Conservation (phyloP, 495 filamentous ascomycete species). For the Annulohypoxylon nitens region DNA sequence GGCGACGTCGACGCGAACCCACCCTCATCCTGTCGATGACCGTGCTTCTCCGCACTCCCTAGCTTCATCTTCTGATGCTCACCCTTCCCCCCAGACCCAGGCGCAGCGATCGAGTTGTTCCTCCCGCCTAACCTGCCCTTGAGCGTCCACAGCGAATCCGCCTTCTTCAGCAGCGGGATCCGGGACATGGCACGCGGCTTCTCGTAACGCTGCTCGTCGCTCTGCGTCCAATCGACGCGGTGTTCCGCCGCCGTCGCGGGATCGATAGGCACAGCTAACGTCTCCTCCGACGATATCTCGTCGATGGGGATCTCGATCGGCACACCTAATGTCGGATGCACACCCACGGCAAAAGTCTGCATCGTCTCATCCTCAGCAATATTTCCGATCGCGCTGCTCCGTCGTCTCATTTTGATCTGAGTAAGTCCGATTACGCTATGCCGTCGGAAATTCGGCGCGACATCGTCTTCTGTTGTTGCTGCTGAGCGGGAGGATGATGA, state of each 20-base stretch:
- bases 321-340: background rate
- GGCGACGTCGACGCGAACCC: slow-evolving; percentile 23
- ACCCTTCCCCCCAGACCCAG: background rate
- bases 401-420: background rate
- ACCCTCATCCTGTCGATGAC: slow-evolving; percentile 20
- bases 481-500: slow-evolving; percentile 7
- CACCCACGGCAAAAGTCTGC: background rate
- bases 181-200: slow-evolving; percentile 34
- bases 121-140: slow-evolving; percentile 46
- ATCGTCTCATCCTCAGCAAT: slow-evolving; percentile 31
- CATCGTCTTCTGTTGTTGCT: background rate
- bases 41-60: slow-evolving; percentile 21
- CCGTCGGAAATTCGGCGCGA: slow-evolving; percentile 2
- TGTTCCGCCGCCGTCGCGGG: slow-evolving; percentile 42
- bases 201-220: slow-evolving; percentile 52
- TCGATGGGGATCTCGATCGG: slow-evolving; percentile 15
- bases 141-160: slow-evolving; percentile 57
- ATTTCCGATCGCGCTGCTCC: slow-evolving; percentile 29
- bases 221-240: slow-evolving; percentile 63
- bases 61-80: slow-evolving; percentile 20
- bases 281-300: slow-evolving; percentile 46
- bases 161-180: slow-evolving; percentile 53
- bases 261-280: slow-evolving; percentile 30
- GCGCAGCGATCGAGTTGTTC: slow-evolving; percentile 3
- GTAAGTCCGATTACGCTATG: slow-evolving; percentile 13